Base-by-base conservation (phyloP, 2,329 filamentous ascomycete species). In the Alternaria ethzedia region DNA sequence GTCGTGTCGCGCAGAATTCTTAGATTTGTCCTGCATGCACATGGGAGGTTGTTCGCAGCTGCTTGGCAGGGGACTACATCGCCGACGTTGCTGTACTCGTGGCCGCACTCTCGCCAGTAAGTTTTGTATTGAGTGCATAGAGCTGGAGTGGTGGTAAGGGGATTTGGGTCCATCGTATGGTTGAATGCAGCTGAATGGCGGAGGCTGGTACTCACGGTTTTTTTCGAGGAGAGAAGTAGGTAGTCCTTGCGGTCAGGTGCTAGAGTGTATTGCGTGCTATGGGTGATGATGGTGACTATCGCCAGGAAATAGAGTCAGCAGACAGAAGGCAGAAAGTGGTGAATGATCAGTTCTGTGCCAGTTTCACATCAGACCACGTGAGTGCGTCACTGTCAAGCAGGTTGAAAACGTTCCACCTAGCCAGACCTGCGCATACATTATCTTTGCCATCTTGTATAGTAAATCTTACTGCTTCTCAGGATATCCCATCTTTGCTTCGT, bases 401-500 rank as follows among this genome's bases (percentile, higher is more conserved):
- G 15, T 41, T 41, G 0, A 3, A 9, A 17, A 41, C 36, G 0
- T 41, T 41, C 15, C 36, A 41, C 6, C 4, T 6, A 17, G 6
- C 2, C 1, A 41, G 36, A 44, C 13, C 44, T 46, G 44, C 20
- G 44, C 12, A 20, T 36, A 23, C 17, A 52, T 23, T 10, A 25
- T n/a, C 28, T 13, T 21, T 21, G 8, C 21, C 13, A 15, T 36
- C 1, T 1, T 23, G 28, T 4, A 28, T 55, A n/a, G 8, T 32
- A n/a, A 15, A 20, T 5, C n/a, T 43, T 36, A 60, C 51, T 63
- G 61, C 52, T 57, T 61, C 32, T 51, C 57, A 13, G 72, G 72
- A 50, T 78, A 76, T 7, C 64, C 68, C 59, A 72, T 63, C 32
- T 58, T 68, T 30, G 62, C 65, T 52, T 71, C 72, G 63, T 76